Evolutionary conservation across 2,329 filamentous ascomycete genomes (phyloP), one percentile per base, ranked within the genome.

Genomic region (Aspergillus latus): DNA sequence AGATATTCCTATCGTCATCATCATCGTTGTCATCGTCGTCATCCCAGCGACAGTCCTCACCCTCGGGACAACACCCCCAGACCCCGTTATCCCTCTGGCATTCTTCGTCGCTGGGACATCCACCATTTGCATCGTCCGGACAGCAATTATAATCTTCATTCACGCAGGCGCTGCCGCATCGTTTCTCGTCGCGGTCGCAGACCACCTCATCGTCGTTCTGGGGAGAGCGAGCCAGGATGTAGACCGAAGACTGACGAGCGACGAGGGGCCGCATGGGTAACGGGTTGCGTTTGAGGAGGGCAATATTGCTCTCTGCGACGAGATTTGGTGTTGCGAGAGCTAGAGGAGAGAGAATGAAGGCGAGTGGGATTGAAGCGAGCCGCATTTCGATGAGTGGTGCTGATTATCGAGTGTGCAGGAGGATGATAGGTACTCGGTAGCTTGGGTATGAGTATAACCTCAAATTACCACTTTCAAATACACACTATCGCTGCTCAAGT

Each of bases 1-100:
- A 16, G 47, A 49, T 11, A 34, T 8, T 10, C 26, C 39, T 16
- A 26, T 54, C 51, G 26, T 52, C 51, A n/a, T 54, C 52, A 13
- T 53, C 43, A 30, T 54, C 44, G 8, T 54, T 44, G 8, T 54
- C 44, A 15, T 21, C 21, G 21, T 54, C 45, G 16, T 54, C 39
- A 9, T 54, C 52, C 52, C 52, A 54, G 5, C 29, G 11, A 45
- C 52, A 54, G n/a, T 49, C 45, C 3, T 43, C 36, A 3, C 52
- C 45, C 2, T 54, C 52, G 16, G 52, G 52, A 9, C 52, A 54
- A n/a, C 52, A 54, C 36, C 52, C 52, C 44, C 45, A 54, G 7
- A 39, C 26, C 6, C 30, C 52, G 28, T 49, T 21, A 16, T 49
- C 52, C 15, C 30, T 8, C 8, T 49, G 45, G 11, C 52, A 54